A percentile compares a stretch with the other conserved stretches of the same genome.
Conservation (phyloP, 257 asterid genomes). For the Avicennia marina region DNA sequence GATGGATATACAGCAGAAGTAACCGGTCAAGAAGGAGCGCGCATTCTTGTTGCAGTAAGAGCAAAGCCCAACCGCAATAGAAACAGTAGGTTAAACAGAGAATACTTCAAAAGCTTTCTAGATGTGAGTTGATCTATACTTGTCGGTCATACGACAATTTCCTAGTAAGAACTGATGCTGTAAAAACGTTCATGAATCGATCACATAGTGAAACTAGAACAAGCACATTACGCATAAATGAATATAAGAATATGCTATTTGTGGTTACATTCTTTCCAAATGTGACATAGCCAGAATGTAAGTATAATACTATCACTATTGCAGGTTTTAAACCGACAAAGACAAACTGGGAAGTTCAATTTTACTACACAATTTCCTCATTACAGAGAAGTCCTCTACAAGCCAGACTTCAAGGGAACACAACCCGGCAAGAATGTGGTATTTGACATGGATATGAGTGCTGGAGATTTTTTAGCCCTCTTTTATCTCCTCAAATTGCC, state of each 20-base stretch:
- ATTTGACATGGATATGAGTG: slow-evolving; percentile 95
- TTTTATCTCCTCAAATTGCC: slow-evolving; percentile 80
- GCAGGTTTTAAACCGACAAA: slow-evolving; percentile 58
- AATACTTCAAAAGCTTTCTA: slow-evolving; percentile 54
- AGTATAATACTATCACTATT: neutral
- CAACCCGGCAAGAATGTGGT: slow-evolving; percentile 55
- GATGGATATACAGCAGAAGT: slow-evolving; percentile 70
- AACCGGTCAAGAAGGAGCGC: slow-evolving; percentile 44
- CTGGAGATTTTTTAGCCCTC: slow-evolving; percentile 87
- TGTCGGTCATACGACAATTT: neutral
- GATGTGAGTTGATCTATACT: slow-evolving; percentile 40
- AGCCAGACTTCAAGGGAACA: slow-evolving; percentile 48
- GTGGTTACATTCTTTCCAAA: neutral
- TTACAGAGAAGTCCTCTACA: slow-evolving; percentile 42
- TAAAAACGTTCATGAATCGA: no score
- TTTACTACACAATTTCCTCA: slow-evolving; percentile 53
- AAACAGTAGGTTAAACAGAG: slow-evolving; percentile 42
- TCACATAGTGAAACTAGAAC: no score
- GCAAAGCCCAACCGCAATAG: slow-evolving; percentile 59
- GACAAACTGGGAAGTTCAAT: slow-evolving; percentile 62
- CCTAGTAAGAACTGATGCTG: neutral
- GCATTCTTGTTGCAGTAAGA: slow-evolving; percentile 70
- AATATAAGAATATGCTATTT: neutral
- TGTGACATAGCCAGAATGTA: neutral
- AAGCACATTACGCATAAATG: neutral